Evolutionary conservation across 129 eudicot genomes (phyloP).

Genomic region (Glebionis coronaria): DNA sequence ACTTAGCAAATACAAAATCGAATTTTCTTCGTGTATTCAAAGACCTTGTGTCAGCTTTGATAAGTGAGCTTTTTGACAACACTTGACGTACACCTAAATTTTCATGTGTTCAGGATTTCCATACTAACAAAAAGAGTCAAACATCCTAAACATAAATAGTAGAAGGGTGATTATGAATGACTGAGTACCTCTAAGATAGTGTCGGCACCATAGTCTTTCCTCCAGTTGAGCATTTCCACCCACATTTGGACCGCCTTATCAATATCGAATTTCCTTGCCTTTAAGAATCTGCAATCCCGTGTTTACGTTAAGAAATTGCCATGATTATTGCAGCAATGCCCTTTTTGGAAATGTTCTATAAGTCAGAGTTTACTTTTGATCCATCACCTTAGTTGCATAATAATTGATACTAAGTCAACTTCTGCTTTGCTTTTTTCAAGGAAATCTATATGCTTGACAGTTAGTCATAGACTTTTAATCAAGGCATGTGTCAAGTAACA

Average conservation of each 20-base stretch:
- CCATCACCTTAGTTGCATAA: not conserved
- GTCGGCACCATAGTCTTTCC: constrained; percentile 76
- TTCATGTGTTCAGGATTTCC: constrained; percentile 16
- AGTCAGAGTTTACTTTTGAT: constrained; percentile 9
- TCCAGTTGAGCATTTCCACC: constrained; percentile 92
- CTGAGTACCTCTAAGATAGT: constrained; percentile 61
- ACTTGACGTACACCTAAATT: not conserved
- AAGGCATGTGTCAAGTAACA: not conserved
- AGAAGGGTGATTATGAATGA: not conserved
- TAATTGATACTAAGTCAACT: not conserved
- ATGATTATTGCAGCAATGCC: constrained; percentile 6
- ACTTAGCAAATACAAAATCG: not conserved
- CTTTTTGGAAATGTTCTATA: not conserved
- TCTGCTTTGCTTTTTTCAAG: not conserved
- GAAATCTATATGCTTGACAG: not conserved
- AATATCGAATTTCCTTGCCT: constrained; percentile 89
- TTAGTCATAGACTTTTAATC: not conserved
- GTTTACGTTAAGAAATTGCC: not conserved
- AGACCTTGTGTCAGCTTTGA: not conserved
- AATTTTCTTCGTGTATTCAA: not conserved
- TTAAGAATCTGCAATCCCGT: constrained; percentile 62
- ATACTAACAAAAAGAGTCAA: not conserved
- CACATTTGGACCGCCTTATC: constrained; percentile 83
- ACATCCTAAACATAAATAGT: not conserved
- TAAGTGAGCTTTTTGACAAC: constrained; percentile 2